A percentile compares a stretch with the other conserved stretches of the same genome.
Conservation (phyloP, 306 rosid species). For the Trifolium pratense region DNA sequence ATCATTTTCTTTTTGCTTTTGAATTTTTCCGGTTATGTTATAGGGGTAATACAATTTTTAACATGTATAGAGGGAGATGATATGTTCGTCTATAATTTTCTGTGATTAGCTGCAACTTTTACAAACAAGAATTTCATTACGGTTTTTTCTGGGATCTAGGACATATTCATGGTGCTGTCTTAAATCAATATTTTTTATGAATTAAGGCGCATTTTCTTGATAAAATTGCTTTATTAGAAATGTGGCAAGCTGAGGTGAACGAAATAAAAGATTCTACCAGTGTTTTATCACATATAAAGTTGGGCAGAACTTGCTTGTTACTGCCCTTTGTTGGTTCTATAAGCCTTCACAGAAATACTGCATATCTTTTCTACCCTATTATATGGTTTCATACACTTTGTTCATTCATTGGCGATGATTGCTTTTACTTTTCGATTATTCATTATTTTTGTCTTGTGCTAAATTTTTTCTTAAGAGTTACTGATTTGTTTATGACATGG, state of each 20-base stretch:
- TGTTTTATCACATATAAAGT: neutral
- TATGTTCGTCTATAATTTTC: neutral
- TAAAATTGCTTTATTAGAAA: constrained; percentile 20
- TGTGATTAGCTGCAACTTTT: constrained; percentile 15
- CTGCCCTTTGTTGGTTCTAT: constrained; percentile 13
- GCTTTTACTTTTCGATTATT: constrained; percentile 27
- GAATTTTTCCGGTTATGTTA: neutral
- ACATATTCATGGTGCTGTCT: constrained; percentile 20
- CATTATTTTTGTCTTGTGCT: constrained; percentile 11
- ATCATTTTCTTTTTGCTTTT: neutral
- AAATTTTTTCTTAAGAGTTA: neutral
- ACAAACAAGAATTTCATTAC: neutral
- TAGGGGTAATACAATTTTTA: neutral
- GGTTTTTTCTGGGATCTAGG: constrained; percentile 18
- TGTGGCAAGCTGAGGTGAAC: constrained; percentile 15
- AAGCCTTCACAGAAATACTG: constrained; percentile 11
- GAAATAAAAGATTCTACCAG: constrained; percentile 16
- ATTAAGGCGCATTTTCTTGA: constrained; percentile 28
- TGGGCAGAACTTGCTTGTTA: neutral
- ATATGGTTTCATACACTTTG: neutral
- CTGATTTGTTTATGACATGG: constrained; percentile 29
- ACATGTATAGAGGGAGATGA: neutral
- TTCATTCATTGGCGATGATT: constrained; percentile 23
- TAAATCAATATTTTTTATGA: constrained; percentile 9
- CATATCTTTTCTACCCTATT: constrained; percentile 26